phyloP scores from a whole-genome alignment of 2,329 filamentous ascomycete species.

The Botrytis fabae region DNA sequence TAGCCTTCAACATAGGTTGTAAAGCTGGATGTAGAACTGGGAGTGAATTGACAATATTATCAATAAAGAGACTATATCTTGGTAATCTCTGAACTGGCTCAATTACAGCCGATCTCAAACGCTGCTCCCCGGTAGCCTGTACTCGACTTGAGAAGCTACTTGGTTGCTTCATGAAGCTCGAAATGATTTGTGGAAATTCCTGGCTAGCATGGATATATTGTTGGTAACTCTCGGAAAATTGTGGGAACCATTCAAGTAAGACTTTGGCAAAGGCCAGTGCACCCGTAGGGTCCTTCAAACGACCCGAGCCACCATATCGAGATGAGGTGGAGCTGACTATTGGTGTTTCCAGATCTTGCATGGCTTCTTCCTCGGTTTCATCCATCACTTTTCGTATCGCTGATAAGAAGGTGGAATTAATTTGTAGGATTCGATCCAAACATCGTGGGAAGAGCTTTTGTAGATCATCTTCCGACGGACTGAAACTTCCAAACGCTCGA shows the following conservation, averaged over 20 bases:
- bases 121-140: constrained; percentile 83
- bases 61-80: constrained; percentile 92
- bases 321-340: constrained; percentile 50
- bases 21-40: constrained; percentile 85
- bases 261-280: constrained; percentile 75
- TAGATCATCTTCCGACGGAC: constrained; percentile 70
- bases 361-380: constrained; percentile 77
- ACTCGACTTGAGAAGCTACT: constrained; percentile 82
- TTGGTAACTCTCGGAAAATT: constrained; percentile 86
- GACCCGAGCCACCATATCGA: constrained; percentile 48
- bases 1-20: constrained; percentile 78
- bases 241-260: constrained; percentile 88
- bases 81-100: constrained; percentile 94
- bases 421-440: constrained; percentile 74
- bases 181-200: constrained; percentile 79
- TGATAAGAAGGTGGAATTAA: constrained; percentile 79
- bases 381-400: constrained; percentile 76
- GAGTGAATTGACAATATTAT: constrained; percentile 86
- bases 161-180: constrained; percentile 73
- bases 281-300: constrained; percentile 71
- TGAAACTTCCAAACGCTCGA: constrained; percentile 61
- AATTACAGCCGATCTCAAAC: constrained; percentile 86
- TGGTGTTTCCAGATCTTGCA: constrained; percentile 69
- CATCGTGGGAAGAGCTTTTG: constrained; percentile 78
- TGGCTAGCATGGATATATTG: constrained; percentile 92